phyloP scores from a whole-genome alignment of 768 basidiomycete genomes.

The Inosperma sp. region DNA sequence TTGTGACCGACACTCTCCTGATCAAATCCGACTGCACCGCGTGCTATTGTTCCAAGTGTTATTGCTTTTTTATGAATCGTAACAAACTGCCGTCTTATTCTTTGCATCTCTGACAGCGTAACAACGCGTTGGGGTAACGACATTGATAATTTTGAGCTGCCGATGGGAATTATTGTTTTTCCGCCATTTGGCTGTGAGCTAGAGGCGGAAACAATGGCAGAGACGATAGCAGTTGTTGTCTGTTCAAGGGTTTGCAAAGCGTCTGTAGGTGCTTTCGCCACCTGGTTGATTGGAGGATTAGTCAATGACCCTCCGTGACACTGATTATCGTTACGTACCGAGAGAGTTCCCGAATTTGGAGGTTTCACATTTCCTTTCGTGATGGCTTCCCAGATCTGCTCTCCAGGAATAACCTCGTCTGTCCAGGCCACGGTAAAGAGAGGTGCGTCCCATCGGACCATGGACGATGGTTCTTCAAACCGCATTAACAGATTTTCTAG shows the following conservation, averaged over 20 bases:
- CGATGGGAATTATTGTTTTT: constrained; percentile 41
- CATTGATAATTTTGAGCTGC: constrained; percentile 42
- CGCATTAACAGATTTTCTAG: constrained; percentile 83
- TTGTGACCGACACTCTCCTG: constrained; percentile 66
- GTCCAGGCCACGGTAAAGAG: constrained; percentile 80
- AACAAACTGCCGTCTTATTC: constrained; percentile 89
- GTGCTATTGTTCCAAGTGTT: constrained; percentile 75
- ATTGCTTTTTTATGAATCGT: constrained; percentile 86
- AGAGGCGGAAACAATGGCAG: constrained; percentile 58
- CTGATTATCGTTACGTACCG: constrained; percentile 39
- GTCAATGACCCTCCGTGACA: background rate
- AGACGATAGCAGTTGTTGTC: constrained; percentile 64
- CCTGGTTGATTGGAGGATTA: constrained; percentile 38
- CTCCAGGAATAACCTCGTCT: constrained; percentile 59
- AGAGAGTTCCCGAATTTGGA: constrained; percentile 78
- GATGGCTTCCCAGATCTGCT: constrained; percentile 76
- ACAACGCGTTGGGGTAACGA: constrained; percentile 64
- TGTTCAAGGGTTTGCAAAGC: constrained; percentile 83
- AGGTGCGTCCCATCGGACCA: constrained; percentile 99
- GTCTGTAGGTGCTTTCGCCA: constrained; percentile 79
- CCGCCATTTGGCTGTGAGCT: constrained; percentile 47
- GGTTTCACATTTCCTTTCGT: constrained; percentile 79
- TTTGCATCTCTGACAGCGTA: constrained; percentile 83
- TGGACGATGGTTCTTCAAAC: constrained; percentile 95
- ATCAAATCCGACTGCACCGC: constrained; percentile 71